Base-by-base conservation (phyloP, 2,329 filamentous ascomycete species). In the Mycosphaerella sp. region DNA sequence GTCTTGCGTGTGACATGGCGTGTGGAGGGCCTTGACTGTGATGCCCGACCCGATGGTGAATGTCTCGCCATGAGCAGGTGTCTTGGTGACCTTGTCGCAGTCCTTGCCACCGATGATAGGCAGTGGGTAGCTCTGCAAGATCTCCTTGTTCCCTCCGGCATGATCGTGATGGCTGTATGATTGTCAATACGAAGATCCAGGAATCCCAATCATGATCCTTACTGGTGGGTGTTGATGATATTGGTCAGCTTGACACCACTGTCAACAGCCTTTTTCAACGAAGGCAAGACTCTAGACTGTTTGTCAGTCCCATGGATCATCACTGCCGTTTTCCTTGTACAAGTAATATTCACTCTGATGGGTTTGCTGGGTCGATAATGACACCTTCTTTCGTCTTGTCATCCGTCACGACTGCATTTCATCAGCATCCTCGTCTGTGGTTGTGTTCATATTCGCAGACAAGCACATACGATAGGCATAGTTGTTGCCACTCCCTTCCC, bases 151-250 rank as follows among this genome's bases (percentile, higher is more conserved):
- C 7, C 93, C 93, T 59, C 93, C 93, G 0, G 93, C 86, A 72
- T 98, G 93, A 63, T 98, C 93, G 78, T 85, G 86, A 70, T 98
- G 93, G 69, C 91, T 95, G 57, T 47, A n/a, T 40, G 23, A 8
- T 7, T 14, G 21, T 59, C 31, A 55, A 49, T n/a, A 21, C 44
- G 31, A 17, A 12, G 9, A 29, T 21, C 8, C 10, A 36, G n/a
- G 10, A 38, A 10, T 39, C 6, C 11, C 6, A 26, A 17, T 11
- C 39, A 17, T 12, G 14, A 45, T 2, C 23, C 87, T 72, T 76
- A 95, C 91, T 97, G 92, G 67, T 98, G 93, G 1, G 93, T 98
- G 69, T 98, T 98, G 66, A 97, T 84, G 67, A 98, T 95, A 47
- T 85, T 87, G 23, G 80, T 90, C 58, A 98, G 74, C 64, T 95